Percentiles rank a stretch among this genome's conserved stretches.
Evolutionary conservation across 192 early-diverging fungal species (phyloP).

Genomic region (Backusella macrospora): DNA sequence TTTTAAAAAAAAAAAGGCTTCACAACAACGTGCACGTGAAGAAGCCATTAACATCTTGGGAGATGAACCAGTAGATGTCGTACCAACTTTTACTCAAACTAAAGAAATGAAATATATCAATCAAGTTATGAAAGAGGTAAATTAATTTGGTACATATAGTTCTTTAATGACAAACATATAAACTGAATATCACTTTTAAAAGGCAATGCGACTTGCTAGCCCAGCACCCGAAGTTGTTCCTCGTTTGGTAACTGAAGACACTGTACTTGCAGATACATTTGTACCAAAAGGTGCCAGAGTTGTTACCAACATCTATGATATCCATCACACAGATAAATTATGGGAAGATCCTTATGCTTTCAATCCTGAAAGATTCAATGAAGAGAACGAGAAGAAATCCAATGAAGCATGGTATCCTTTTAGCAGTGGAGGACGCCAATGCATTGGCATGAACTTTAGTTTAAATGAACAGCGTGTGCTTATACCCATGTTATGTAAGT

Average conservation of each 20-base stretch:
- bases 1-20: slow-evolving; percentile 30
- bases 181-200: neutral
- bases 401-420: slow-evolving; percentile 56
- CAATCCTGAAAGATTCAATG: slow-evolving; percentile 52
- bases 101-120: slow-evolving; percentile 56
- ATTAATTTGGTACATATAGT: too few species aligned
- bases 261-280: slow-evolving; percentile 12
- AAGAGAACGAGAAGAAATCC: slow-evolving; percentile 25
- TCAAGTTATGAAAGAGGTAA: slow-evolving; percentile 51
- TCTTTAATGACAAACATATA: neutral
- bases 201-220: slow-evolving; percentile 11
- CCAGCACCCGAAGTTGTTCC: slow-evolving; percentile 1
- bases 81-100: slow-evolving; percentile 52
- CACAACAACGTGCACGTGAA: slow-evolving; percentile 57
- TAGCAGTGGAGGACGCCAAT: slow-evolving; percentile 59
- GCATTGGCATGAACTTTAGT: slow-evolving; percentile 66
- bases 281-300: slow-evolving; percentile 30
- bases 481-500: slow-evolving; percentile 43
- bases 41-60: slow-evolving; percentile 58
- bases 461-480: slow-evolving; percentile 60
- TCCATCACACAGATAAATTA: slow-evolving; percentile 22
- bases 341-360: slow-evolving; percentile 51
- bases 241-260: slow-evolving; percentile 30
- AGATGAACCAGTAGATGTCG: slow-evolving; percentile 49
- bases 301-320: slow-evolving; percentile 12